Percentiles rank a stretch among this genome's conserved stretches.
Conservation (phyloP, 2,329 filamentous ascomycete genomes). For the Ophiostoma australiae region DNA sequence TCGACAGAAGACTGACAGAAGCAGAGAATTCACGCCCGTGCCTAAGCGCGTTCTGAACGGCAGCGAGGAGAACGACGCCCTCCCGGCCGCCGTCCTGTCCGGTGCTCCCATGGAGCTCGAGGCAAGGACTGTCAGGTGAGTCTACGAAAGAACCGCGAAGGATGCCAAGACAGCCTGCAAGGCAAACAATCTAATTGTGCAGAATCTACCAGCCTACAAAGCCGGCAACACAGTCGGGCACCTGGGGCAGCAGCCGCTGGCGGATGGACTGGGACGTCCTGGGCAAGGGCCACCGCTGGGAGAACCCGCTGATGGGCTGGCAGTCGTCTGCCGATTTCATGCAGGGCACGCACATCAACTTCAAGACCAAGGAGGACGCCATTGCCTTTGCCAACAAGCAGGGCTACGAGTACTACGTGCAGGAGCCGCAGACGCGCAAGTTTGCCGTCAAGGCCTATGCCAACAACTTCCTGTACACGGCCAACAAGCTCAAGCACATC, state of each 20-base stretch:
- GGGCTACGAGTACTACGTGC: constrained; percentile 97
- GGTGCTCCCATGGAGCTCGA: constrained; percentile 92
- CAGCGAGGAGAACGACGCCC: constrained; percentile 68
- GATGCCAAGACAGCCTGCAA: no score
- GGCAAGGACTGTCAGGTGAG: constrained; percentile 86
- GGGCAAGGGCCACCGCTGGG: constrained; percentile 90
- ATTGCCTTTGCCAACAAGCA: constrained; percentile 97
- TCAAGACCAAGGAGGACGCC: constrained; percentile 90
- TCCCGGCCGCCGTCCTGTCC: constrained; percentile 81
- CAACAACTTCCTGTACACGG: constrained; percentile 86
- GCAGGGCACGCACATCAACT: constrained; percentile 88
- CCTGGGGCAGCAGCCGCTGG: constrained; percentile 80
- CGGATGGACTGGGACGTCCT: constrained; percentile 98
- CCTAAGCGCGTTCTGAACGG: constrained; percentile 87
- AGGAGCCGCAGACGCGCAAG: constrained; percentile 86
- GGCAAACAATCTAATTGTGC: constrained; percentile 14
- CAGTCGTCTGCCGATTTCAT: constrained; percentile 91
- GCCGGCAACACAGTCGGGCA: constrained; percentile 92
- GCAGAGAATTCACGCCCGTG: constrained; percentile 84
- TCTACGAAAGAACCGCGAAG: constrained; percentile 15
- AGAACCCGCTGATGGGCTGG: constrained; percentile 98
- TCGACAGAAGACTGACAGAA: background rate
- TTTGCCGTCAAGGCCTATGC: constrained; percentile 91
- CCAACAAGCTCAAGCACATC: constrained; percentile 82
- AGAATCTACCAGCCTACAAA: constrained; percentile 92